Evolutionary conservation across 2,329 filamentous ascomycete species (phyloP), one percentile per base, ranked within the genome.

Genomic region (Nannizzia gypsea): DNA sequence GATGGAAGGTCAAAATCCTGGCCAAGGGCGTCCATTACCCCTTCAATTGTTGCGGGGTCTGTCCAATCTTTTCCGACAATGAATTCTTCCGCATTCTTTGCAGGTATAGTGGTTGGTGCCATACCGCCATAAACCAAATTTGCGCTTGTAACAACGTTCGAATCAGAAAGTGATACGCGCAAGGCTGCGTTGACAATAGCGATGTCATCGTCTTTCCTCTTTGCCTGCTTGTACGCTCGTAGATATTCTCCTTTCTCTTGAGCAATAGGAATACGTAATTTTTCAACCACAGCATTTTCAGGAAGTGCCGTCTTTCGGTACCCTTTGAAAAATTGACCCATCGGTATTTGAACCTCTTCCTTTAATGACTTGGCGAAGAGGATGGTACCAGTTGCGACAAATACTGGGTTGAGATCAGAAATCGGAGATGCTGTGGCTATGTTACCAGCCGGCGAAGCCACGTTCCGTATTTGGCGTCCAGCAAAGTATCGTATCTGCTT

Each of bases 191-290:
- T 97, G 24, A 97, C 93, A 67, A 99, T 97, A 1, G 93, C 93
- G 70, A 99, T 97, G 70, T 99, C 93, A 67, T 99, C 93, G 67
- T 99, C 93, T 70, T 97, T 97, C 65, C 93, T 80, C 78, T 99
- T 99, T 0, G 93, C 85, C 72, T 97, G 92, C 74, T 99, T 99
- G 74, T 96, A 97, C 0, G 92, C 86, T 48, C 88, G 83, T 71
- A 96, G 87, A 69, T 86, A 90, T 70, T 97, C 93, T 2, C 88
- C 86, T 67, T 86, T 87, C 58, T 84, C 80, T 2, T 79, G 79
- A 0, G 88, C 87, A 2, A 88, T 76, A 0, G 93, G 93, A 50
- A 99, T 89, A n/a, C 87, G 83, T 63, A 99, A 86, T 46, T 86
- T 86, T 0, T 90, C 85, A 62, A 99, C 92, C 63, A 97, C 83